phyloP scores from a whole-genome alignment of 495 filamentous ascomycete species.

The Neurospora sp. region DNA sequence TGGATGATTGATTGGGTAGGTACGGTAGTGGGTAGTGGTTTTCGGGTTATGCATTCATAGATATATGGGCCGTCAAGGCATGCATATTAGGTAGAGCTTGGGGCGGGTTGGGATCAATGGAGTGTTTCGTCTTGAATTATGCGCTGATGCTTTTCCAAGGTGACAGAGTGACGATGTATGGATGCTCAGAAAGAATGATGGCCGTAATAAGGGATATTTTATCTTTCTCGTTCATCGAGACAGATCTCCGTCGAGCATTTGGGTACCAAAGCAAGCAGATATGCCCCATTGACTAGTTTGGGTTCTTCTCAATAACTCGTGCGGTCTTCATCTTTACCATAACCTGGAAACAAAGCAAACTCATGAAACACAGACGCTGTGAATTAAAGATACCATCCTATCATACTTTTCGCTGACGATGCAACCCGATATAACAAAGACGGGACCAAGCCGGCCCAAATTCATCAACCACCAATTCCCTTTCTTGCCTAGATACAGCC shows the following conservation, averaged over 20 bases:
- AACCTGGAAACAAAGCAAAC: background rate
- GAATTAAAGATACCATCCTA: background rate
- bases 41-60: background rate
- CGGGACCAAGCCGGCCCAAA: background rate
- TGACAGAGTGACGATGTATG: background rate
- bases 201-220: background rate
- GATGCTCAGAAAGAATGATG: background rate
- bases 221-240: background rate
- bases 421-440: background rate
- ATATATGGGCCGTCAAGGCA: background rate
- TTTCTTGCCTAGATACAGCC: background rate
- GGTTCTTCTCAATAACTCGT: background rate
- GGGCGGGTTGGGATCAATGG: background rate
- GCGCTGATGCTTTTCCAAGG: background rate
- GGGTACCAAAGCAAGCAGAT: background rate
- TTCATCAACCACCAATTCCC: background rate
- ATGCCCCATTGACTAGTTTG: background rate
- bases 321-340: background rate
- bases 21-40: background rate
- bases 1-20: background rate
- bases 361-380: background rate
- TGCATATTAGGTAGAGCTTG: background rate
- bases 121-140: background rate
- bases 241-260: background rate
- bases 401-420: background rate